phyloP scores from a whole-genome alignment of 2,329 filamentous ascomycete genomes.

The Penicillium sp. region DNA sequence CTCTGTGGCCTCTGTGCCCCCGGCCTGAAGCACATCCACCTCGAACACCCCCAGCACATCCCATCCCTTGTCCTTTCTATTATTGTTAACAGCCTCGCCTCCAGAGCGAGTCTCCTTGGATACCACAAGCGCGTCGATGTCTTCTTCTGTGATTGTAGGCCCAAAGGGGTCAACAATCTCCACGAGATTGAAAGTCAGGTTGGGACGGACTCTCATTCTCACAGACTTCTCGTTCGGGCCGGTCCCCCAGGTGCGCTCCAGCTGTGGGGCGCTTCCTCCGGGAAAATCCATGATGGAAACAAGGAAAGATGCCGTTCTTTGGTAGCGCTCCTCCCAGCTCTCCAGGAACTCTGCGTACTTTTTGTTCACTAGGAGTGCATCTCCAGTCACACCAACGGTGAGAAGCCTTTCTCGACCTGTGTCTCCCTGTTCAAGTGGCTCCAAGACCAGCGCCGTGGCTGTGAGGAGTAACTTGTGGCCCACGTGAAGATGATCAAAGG shows the following conservation, averaged over 20 bases:
- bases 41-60: constrained; percentile 72
- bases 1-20: constrained; percentile 48
- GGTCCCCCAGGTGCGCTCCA: constrained; percentile 33
- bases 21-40: constrained; percentile 77
- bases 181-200: constrained; percentile 69
- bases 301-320: constrained; percentile 67
- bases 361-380: constrained; percentile 81
- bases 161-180: constrained; percentile 85
- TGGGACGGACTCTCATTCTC: constrained; percentile 51
- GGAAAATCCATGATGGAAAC: constrained; percentile 56
- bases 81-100: constrained; percentile 80
- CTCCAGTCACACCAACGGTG: constrained; percentile 82
- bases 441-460: constrained; percentile 71
- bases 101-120: constrained; percentile 83
- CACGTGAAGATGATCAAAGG: constrained; percentile 92
- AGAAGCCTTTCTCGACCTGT: constrained; percentile 52
- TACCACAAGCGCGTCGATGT: constrained; percentile 75
- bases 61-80: constrained; percentile 72
- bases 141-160: constrained; percentile 77
- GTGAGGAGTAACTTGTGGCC: constrained; percentile 95
- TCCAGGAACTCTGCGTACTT: constrained; percentile 78
- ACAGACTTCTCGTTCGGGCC: constrained; percentile 41
- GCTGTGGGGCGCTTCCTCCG: constrained; percentile 32
- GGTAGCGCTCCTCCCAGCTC: constrained; percentile 70
- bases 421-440: constrained; percentile 40